Evolutionary conservation across 176 grass and related monocot species (phyloP), one percentile per base, ranked within the genome.

Genomic region (Paspalum notatum): DNA sequence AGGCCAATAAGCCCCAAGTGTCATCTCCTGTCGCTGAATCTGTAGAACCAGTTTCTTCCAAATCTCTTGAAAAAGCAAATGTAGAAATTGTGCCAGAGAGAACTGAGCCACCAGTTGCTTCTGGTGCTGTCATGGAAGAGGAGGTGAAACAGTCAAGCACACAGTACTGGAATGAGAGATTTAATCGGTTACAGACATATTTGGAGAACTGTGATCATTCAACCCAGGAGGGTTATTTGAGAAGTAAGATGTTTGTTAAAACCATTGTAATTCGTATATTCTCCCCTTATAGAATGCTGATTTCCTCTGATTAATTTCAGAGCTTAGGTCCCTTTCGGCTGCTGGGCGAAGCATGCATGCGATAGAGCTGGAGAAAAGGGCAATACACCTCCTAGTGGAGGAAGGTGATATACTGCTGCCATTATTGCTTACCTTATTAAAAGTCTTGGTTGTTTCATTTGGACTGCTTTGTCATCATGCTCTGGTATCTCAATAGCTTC

Each of bases 341-440:
- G 66, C 81, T 49, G 94, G 87, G 76, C 78, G 94, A 83, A 97
- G 87, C 74, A 93, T 68, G 87, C 94, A 90, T 87, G 94, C 94
- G 3, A 77, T 87, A 80, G 94, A 90, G 52, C 78, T 97, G 78
- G 94, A 97, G 84, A 93, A 97, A 91, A 91, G 91, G 74, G 91
- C 91, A 56, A 97, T 97, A 85, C 76, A 90, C 45, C 89, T 97
- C 71, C 82, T 97, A 66, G 84, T 94, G 85, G 91, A 97, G 74
- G 94, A 97, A 97, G 94, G 94, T 97, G 71, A 85, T 77, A 64
- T 56, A 37, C 72, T 73, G 62, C 48, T 80, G 62, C 48, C 22
- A 39, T 81, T 88, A 11, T 75, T 76, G 25, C 9, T 48, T 72
- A n/a, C 50, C 26, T 20, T 78, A 59, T 22, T 71, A 41, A 45